Conservation (phyloP, 768 basidiomycete species). For the Tricholoma terreum region DNA sequence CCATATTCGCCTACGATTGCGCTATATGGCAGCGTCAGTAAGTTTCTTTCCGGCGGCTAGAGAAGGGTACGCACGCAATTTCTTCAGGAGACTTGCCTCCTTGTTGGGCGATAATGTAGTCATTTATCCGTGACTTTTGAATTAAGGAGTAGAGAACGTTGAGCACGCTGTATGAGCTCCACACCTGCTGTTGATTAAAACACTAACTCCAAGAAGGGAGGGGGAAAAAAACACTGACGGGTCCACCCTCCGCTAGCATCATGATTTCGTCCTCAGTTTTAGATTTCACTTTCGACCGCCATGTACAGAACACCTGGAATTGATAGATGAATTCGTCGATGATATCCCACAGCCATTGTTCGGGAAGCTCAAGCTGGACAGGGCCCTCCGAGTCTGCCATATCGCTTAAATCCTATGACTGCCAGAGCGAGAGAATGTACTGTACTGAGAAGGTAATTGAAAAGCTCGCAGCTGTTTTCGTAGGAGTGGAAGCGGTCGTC, state of each 20-base stretch:
- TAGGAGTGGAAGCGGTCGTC: conserved; percentile 98
- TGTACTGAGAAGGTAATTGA: conserved; percentile 95
- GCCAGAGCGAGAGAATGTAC: conserved; percentile 6
- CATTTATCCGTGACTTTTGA: conserved; percentile 94
- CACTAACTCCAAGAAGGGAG: neutral
- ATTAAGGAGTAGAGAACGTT: conserved; percentile 98
- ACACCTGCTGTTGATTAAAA: conserved; percentile 52
- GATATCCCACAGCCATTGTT: conserved; percentile 98
- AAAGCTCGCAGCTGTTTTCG: conserved; percentile 96
- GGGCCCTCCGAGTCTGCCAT: conserved; percentile 86
- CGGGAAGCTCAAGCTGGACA: conserved; percentile 88
- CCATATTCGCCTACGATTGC: conserved; percentile 92
- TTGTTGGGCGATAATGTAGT: conserved; percentile 82
- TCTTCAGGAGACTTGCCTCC: conserved; percentile 80
- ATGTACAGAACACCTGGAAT: conserved; percentile 94
- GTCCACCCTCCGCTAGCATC: conserved; percentile 73
- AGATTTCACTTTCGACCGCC: conserved; percentile 78
- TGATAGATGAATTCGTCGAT: conserved; percentile 98
- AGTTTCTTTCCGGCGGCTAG: neutral
- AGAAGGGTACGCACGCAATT: conserved; percentile 60
- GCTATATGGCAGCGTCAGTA: conserved; percentile 32
- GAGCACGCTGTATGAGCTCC: conserved; percentile 97
- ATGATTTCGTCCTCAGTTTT: conserved; percentile 89
- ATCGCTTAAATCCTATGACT: neutral
- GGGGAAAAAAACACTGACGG: conserved; percentile 37